Conservation (phyloP, 805 yeast genomes). For the Hanseniaspora nectarophila region DNA sequence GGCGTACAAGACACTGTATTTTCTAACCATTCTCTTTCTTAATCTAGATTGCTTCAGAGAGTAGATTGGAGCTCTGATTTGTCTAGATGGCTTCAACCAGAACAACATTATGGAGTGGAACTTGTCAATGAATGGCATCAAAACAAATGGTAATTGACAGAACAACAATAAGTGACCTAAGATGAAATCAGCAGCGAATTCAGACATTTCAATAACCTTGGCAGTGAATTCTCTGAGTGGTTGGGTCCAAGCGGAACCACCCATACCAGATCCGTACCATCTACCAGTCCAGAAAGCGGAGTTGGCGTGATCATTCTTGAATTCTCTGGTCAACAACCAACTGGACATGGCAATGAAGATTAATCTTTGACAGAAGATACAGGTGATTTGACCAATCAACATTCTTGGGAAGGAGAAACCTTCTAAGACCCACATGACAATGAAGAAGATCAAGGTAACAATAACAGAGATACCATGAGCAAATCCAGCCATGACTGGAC, state of each 20-base stretch:
- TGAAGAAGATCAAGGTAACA: slow-evolving; percentile 74
- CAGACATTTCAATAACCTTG: slow-evolving; percentile 84
- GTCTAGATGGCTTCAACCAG: slow-evolving; percentile 96
- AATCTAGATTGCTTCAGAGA: slow-evolving; percentile 91
- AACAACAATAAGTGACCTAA: slow-evolving; percentile 83
- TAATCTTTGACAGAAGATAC: slow-evolving; percentile 77
- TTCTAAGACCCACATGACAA: slow-evolving; percentile 94
- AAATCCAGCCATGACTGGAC: slow-evolving; percentile 85
- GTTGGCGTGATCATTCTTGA: slow-evolving; percentile 87
- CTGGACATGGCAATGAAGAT: slow-evolving; percentile 75
- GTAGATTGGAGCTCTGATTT: slow-evolving; percentile 95
- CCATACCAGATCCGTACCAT: slow-evolving; percentile 93
- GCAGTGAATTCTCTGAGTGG: slow-evolving; percentile 93
- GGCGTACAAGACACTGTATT: slow-evolving; percentile 76
- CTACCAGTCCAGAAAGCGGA: slow-evolving; percentile 99
- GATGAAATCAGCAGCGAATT: slow-evolving; percentile 92
- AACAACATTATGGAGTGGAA: slow-evolving; percentile 97
- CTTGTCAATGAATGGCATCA: slow-evolving; percentile 80
- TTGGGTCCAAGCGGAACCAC: slow-evolving; percentile 88
- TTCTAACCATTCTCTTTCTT: slow-evolving; percentile 94
- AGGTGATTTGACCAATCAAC: slow-evolving; percentile 73
- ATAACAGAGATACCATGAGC: slow-evolving; percentile 93
- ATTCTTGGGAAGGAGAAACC: slow-evolving; percentile 81
- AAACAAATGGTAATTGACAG: slow-evolving; percentile 76
- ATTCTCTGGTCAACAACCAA: slow-evolving; percentile 78